These are phyloP conservation scores for Solanum hybrid DNA, from an alignment of 305 asterid species.

Conservation along the genomic window DNA sequence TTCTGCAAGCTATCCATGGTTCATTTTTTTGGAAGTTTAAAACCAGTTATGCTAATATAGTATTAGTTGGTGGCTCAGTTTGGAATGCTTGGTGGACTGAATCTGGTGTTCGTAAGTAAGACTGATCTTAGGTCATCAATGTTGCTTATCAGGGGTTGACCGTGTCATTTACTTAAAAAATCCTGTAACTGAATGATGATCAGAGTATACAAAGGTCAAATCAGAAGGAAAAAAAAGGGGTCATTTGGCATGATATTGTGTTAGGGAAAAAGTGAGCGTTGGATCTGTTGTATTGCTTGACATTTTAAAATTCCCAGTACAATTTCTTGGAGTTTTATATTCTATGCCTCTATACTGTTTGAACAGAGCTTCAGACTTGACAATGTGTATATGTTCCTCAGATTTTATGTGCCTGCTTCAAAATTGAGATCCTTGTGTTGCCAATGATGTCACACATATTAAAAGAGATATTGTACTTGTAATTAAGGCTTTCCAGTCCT, in stretches of 20 bases:
- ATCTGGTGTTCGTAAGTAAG: background rate
- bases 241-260: background rate
- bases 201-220: background rate
- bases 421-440: background rate
- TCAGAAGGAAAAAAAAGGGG: background rate
- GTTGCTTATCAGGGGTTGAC: background rate
- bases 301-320: background rate
- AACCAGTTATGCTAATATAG: background rate
- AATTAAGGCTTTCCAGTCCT: background rate
- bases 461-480: background rate
- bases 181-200: background rate
- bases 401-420: background rate
- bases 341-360: background rate
- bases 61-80: background rate
- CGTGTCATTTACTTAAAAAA: background rate
- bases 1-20: background rate
- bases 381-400: background rate
- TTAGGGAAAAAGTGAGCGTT: background rate
- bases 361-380: background rate
- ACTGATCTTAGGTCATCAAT: background rate
- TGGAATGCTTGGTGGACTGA: background rate
- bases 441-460: background rate
- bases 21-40: background rate
- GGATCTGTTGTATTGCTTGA: background rate
- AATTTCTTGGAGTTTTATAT: background rate